Base-by-base conservation (phyloP, 106 monocot genomes). In the Dendrobium catenatum region DNA sequence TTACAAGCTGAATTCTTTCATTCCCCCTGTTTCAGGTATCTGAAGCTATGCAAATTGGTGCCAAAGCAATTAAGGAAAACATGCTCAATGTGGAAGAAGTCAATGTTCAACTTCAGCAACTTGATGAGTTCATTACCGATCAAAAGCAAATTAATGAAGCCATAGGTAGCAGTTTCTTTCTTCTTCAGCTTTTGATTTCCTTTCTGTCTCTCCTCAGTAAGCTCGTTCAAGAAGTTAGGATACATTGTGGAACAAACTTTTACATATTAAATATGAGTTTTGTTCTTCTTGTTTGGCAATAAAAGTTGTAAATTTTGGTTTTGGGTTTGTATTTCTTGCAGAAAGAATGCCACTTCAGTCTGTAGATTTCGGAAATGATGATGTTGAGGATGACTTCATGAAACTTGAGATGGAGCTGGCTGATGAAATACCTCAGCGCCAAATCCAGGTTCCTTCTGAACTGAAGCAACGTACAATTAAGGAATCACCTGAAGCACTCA, bases 21-120 rank as follows among this genome's bases (percentile, higher is more conserved):
- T 51, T 15, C 70, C 7, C 70, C 22, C 61, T 61, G 22, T 22
- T 70, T 77, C 46, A 95, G 95, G 91, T 91, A 68, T 91, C 88
- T 84, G 93, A 95, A 82, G 93, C 95, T 42, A 91, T 99, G 55
- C 82, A 91, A 76, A 84, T 93, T 77, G 95, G 98, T 85, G 66
- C 84, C 47, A 82, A 58, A 81, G 91, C 87, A 79, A 95, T 99
- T 2, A 95, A 93, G 77, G 91, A 88, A 42, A 87, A 93, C 40
- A 86, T 54, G 48, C 81, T 98, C 26, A 91, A 79, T 55, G 44
- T 93, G 20, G 98, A 98, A 26, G 91, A 95, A 82, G 83, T 98
- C 82, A 76, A 87, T 48, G 42, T 64, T 18, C 83, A 87, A 81
- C 84, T 95, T 42, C 85, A 93, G 79, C 95, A 93, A 74, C 83